phyloP scores from a whole-genome alignment of 805 yeast species.

The Myxozyma mucilagina region DNA sequence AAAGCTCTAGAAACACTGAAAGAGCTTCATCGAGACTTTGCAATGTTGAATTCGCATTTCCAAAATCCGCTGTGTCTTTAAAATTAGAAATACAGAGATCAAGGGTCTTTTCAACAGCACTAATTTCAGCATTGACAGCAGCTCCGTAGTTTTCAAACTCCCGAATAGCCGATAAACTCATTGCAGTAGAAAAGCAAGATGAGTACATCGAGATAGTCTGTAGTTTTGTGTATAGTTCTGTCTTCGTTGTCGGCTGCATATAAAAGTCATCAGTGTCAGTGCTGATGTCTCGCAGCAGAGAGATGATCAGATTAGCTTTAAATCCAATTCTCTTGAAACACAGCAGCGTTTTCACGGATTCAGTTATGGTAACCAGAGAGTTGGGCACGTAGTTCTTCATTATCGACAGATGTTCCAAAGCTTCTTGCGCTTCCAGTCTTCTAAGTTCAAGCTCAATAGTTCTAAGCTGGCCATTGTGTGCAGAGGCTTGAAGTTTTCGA shows the following conservation, averaged over 20 bases:
- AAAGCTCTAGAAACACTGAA: conserved; percentile 4
- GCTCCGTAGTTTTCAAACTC: conserved; percentile 26
- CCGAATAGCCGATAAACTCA: conserved; percentile 9
- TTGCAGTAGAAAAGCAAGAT: conserved; percentile 1
- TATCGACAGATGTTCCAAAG: conserved; percentile 36
- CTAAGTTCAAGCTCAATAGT: conserved; percentile 35
- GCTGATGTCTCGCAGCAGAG: conserved; percentile 3
- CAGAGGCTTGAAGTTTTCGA: conserved; percentile 30
- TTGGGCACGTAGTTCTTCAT: conserved; percentile 19
- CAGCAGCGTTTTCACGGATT: conserved; percentile 14
- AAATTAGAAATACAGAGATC: conserved; percentile 1
- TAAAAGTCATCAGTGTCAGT: background rate
- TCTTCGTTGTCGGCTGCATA: conserved; percentile 3
- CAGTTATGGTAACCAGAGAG: conserved; percentile 19
- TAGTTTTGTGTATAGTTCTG: conserved; percentile 22
- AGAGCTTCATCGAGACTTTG: background rate
- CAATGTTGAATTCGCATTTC: background rate
- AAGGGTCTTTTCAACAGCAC: conserved; percentile 5
- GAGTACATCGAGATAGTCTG: background rate
- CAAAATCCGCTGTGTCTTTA: background rate
- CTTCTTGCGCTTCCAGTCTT: conserved; percentile 34
- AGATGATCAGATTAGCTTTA: conserved; percentile 11
- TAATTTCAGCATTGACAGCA: conserved; percentile 7
- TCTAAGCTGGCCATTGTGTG: conserved; percentile 22
- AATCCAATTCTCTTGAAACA: conserved; percentile 14